phyloP scores from a whole-genome alignment of 108 stramenopile genomes.

The Ochromonas danica region DNA sequence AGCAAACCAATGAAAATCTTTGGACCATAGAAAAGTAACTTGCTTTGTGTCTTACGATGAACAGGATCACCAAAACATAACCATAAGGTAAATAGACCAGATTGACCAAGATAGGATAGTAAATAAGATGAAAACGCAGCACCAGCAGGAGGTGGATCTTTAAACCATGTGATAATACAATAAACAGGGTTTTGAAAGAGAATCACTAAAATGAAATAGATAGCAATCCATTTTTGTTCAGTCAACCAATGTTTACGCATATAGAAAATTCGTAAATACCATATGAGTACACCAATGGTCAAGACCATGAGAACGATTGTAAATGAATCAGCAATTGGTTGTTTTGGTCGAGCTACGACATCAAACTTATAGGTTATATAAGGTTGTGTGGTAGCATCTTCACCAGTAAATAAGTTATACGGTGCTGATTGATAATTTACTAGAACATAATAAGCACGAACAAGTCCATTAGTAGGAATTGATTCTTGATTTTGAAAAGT shows the following conservation, averaged over 20 bases:
- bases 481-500: slow-evolving; percentile 39
- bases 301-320: not conserved
- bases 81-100: slow-evolving; percentile 29
- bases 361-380: slow-evolving; percentile 1
- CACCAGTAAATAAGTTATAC: not conserved
- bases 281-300: not conserved
- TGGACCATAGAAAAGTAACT: slow-evolving; percentile 13
- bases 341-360: not conserved
- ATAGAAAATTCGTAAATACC: not conserved
- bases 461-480: slow-evolving; percentile 8
- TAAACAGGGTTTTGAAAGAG: slow-evolving; percentile 31
- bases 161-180: slow-evolving; percentile 19
- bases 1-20: slow-evolving; percentile 21
- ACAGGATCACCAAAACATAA: not conserved
- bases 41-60: slow-evolving; percentile 1
- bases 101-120: not conserved
- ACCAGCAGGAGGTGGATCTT: not conserved
- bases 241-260: not conserved
- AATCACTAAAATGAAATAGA: slow-evolving; percentile 22
- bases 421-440: not conserved
- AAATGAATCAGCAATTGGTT: not conserved
- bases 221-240: slow-evolving; percentile 31
- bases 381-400: not conserved
- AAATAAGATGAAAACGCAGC: slow-evolving; percentile 28
- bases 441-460: not conserved